Evolutionary conservation across 2,329 filamentous ascomycete species (phyloP), one percentile per base, ranked within the genome.

Genomic region (Mycogone perniciosa): DNA sequence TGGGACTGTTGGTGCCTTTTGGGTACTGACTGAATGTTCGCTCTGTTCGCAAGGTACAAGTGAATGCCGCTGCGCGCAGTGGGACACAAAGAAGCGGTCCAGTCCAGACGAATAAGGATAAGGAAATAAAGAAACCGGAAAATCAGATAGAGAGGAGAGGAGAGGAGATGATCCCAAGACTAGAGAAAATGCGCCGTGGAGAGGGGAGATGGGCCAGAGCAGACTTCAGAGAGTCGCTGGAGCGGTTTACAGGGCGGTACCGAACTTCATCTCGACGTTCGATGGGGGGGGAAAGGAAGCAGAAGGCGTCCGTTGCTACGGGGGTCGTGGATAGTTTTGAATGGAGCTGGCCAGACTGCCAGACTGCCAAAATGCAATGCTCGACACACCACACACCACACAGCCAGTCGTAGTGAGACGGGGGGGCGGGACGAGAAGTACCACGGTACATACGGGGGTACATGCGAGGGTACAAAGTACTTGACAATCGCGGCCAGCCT

Each of bases 221-320:
- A 76, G 76, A 79, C 76, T 77, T 72, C 72, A 60, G 65, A 68
- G 69, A 77, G 76, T 76, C 75, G 76, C 72, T 73, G 71, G 70
- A 60, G 67, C 65, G 60, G 57, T 73, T 72, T 73, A 80, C 66
- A 78, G 70, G 70, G 68, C 69, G 64, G 62, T 73, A 67, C 72
- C 73, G 73, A 77, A 76, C 66, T 67, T 68, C 76, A 81, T 79
- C 66, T 71, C 72, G 71, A 66, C 69, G 73, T 74, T 78, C 72
- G 74, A 73, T 74, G 64, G 50, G 64, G 50, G 64, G 66, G 68
- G 69, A 67, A 59, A 59, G 56, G 56, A 60, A 59, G 63, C 35
- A 31, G 45, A 45, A 59, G 38, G 35, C 50, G 39, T 47, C 27
- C 7, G 31, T 30, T 27, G 50, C 13, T 44, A 52, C 44, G 63